Evolutionary conservation across 768 basidiomycete genomes (phyloP).

Genomic region (Russula emetica): DNA sequence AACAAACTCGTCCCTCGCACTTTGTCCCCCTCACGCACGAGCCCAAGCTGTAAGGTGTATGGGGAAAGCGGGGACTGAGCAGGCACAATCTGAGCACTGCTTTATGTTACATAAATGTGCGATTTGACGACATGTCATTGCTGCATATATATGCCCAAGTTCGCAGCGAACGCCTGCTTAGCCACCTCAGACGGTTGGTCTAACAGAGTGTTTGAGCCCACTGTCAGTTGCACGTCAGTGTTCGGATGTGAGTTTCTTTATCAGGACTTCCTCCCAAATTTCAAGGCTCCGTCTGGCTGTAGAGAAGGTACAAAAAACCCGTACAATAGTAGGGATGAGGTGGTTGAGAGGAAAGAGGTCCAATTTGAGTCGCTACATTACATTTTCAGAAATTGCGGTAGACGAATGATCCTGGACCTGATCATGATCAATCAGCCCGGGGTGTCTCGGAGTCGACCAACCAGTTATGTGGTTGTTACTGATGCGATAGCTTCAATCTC

Average conservation of each 20-base stretch:
- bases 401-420: too few relatives aligned
- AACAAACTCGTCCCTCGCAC: too few relatives aligned
- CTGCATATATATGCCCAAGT: neutral
- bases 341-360: neutral
- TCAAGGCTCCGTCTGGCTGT: neutral
- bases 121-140: neutral
- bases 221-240: too few relatives aligned
- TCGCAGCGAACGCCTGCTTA: too few relatives aligned
- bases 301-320: neutral
- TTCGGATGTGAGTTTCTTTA: too few relatives aligned
- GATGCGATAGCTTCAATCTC: constrained; percentile 88
- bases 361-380: neutral
- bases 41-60: too few relatives aligned
- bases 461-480: constrained; percentile 8
- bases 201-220: neutral
- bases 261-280: too few relatives aligned
- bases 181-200: too few relatives aligned
- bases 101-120: neutral
- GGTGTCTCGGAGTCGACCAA: too few relatives aligned
- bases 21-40: too few relatives aligned
- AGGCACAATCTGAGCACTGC: neutral
- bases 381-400: neutral
- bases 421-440: neutral
- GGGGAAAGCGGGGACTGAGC: neutral
- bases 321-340: neutral